Evolutionary conservation across 2,329 filamentous ascomycete genomes (phyloP).

Genomic region (Aureobasidium namibiae): DNA sequence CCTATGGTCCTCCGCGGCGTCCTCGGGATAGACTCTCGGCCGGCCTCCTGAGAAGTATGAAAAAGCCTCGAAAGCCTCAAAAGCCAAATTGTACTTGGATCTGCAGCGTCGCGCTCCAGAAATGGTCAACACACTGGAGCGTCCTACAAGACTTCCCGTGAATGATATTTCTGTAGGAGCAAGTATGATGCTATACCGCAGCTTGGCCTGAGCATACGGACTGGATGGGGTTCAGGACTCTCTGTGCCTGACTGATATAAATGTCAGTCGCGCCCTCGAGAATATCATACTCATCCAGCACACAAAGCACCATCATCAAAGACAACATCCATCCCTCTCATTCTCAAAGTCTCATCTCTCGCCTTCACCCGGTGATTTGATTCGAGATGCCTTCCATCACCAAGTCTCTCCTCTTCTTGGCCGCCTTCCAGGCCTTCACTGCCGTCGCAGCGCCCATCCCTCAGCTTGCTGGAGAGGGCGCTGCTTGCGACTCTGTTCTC

Average conservation of each 20-base stretch:
- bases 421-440: not conserved
- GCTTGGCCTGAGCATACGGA: too few species aligned
- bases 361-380: not conserved
- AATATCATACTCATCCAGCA: not conserved
- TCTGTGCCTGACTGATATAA: not conserved
- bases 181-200: not conserved
- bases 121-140: not conserved
- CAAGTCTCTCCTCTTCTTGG: not conserved
- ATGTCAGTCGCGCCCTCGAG: not conserved
- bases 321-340: not conserved
- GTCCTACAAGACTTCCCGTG: too few species aligned
- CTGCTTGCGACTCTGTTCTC: conserved; percentile 17
- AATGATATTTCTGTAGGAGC: not conserved
- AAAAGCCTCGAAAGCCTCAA: not conserved
- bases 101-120: not conserved
- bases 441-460: conserved; percentile 16
- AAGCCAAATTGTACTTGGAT: not conserved
- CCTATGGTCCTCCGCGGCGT: too few species aligned
- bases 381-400: conserved; percentile 2
- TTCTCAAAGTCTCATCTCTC: not conserved
- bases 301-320: not conserved
- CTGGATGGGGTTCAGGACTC: not conserved
- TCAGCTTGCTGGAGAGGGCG: conserved; percentile 20
- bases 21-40: not conserved
- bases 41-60: not conserved